Conservation (phyloP, 2,329 filamentous ascomycete genomes). For the Colletotrichum sublineola region DNA sequence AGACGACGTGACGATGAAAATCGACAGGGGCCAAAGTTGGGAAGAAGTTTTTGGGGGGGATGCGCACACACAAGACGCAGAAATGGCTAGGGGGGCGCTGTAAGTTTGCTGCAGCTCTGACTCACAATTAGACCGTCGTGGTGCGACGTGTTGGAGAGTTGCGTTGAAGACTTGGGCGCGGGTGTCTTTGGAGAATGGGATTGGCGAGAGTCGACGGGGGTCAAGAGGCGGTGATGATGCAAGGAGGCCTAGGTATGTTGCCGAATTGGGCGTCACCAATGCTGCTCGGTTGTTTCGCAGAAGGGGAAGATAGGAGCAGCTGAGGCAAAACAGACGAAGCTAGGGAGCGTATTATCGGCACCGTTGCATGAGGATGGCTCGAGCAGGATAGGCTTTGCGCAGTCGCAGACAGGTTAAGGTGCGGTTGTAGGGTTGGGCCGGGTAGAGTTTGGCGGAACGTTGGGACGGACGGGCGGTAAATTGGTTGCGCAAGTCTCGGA, state of each 20-base stretch:
- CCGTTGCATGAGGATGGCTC: slow-evolving; percentile 41
- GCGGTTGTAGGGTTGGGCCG: slow-evolving; percentile 7
- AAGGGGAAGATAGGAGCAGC: slow-evolving; percentile 42
- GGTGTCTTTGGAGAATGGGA: slow-evolving; percentile 33
- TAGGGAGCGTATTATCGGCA: slow-evolving; percentile 47
- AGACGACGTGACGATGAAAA: slow-evolving; percentile 46
- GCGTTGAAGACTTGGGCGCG: slow-evolving; percentile 30
- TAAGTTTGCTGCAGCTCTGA: slow-evolving; percentile 42
- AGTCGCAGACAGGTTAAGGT: slow-evolving; percentile 25
- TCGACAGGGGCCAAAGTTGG: slow-evolving; percentile 15
- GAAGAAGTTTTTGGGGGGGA: slow-evolving; percentile 5
- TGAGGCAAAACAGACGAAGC: slow-evolving; percentile 46
- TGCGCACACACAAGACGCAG: slow-evolving; percentile 20
- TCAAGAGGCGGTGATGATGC: slow-evolving; percentile 44
- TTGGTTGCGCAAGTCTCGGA: slow-evolving; percentile 44
- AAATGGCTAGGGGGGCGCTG: slow-evolving; percentile 39
- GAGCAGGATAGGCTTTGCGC: slow-evolving; percentile 29
- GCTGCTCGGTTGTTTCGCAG: slow-evolving; percentile 50
- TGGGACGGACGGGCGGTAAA: slow-evolving; percentile 8
- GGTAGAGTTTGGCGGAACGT: slow-evolving; percentile 14
- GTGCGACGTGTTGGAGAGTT: slow-evolving; percentile 40
- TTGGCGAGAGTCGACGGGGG: slow-evolving; percentile 41
- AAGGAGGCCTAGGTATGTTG: slow-evolving; percentile 46
- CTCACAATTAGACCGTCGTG: slow-evolving; percentile 42
- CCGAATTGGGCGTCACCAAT: slow-evolving; percentile 54